Evolutionary conservation across 2,329 filamentous ascomycete species (phyloP).

Genomic region (Aspergillus sp.): DNA sequence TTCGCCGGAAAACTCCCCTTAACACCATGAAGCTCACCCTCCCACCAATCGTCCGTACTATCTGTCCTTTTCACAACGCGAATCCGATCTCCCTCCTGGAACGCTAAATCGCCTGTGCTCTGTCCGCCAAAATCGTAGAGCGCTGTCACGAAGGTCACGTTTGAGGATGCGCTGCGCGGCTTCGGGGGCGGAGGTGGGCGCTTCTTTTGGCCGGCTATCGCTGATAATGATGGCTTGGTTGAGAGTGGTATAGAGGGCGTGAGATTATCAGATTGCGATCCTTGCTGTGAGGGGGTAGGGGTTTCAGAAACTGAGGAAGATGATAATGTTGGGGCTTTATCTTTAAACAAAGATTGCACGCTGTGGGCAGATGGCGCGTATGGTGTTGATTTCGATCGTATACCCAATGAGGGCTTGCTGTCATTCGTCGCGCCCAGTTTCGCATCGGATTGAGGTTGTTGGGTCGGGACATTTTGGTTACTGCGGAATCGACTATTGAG

Average conservation of each 20-base stretch:
- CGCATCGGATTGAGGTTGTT: slow-evolving; percentile 4
- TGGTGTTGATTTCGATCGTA: slow-evolving; percentile 24
- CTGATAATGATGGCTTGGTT: slow-evolving; percentile 26
- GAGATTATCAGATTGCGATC: slow-evolving; percentile 28
- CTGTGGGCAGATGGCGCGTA: slow-evolving; percentile 13
- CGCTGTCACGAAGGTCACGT: slow-evolving; percentile 63
- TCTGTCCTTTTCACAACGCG: slow-evolving; percentile 74
- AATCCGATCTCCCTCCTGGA: slow-evolving; percentile 75
- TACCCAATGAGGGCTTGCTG: slow-evolving; percentile 12
- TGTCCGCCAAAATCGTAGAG: slow-evolving; percentile 74
- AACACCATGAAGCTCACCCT: slow-evolving; percentile 69
- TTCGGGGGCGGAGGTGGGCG: slow-evolving; percentile 73
- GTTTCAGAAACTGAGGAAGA: slow-evolving; percentile 4
- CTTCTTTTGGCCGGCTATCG: slow-evolving; percentile 64
- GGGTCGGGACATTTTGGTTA: slow-evolving; percentile 26
- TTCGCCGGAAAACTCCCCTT: slow-evolving; percentile 80
- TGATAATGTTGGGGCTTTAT: slow-evolving; percentile 7
- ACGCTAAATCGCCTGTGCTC: slow-evolving; percentile 67
- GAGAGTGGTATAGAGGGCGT: slow-evolving; percentile 20
- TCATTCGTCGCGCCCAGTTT: slow-evolving; percentile 9
- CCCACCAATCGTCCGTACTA: slow-evolving; percentile 85
- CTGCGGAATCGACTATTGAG: slow-evolving; percentile 3
- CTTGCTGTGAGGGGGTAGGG: slow-evolving; percentile 30
- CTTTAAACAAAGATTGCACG: not conserved
- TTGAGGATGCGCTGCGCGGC: slow-evolving; percentile 49